A percentile compares a stretch with the other conserved stretches of the same genome.
phyloP scores from a whole-genome alignment of 2,329 filamentous ascomycete species.

The Fusarium xylarioides region DNA sequence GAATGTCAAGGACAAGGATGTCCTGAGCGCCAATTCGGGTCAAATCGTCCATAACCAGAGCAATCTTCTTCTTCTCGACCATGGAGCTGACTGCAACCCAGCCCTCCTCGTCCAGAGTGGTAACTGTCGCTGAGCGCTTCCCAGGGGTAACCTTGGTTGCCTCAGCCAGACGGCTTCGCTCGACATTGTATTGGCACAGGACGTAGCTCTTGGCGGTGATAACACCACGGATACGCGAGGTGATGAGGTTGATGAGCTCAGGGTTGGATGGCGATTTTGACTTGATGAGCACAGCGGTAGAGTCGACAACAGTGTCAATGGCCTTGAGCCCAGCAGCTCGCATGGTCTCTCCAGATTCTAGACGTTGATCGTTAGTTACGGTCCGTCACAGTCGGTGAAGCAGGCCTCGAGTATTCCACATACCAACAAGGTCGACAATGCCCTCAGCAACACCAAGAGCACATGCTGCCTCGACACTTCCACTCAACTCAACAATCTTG shows the following conservation, averaged over 20 bases:
- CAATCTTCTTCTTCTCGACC: conserved; percentile 89
- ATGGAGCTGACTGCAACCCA: conserved; percentile 97
- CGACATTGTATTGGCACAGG: conserved; percentile 95
- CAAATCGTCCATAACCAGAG: conserved; percentile 86
- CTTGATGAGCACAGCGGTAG: conserved; percentile 90
- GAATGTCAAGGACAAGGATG: conserved; percentile 85
- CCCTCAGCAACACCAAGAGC: conserved; percentile 95
- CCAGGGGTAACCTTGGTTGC: conserved; percentile 87
- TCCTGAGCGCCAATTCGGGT: conserved; percentile 80
- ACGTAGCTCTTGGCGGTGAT: conserved; percentile 96
- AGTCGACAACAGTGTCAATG: conserved; percentile 92
- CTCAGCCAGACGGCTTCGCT: conserved; percentile 70
- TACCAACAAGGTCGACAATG: conserved; percentile 96
- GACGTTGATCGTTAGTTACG: conserved; percentile 19
- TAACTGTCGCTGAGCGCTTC: conserved; percentile 92
- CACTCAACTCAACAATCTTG: conserved; percentile 92
- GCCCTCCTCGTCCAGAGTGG: conserved; percentile 83
- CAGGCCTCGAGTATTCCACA: conserved; percentile 51
- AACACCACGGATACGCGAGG: conserved; percentile 87
- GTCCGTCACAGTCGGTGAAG: not conserved
- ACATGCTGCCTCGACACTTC: conserved; percentile 96
- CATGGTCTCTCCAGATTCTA: conserved; percentile 99
- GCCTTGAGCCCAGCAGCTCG: conserved; percentile 91
- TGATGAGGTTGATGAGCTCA: conserved; percentile 83
- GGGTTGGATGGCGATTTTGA: conserved; percentile 84